These are phyloP conservation scores for Neurospora hispaniola DNA, from an alignment of 495 filamentous ascomycete species.

Conservation along the genomic window DNA sequence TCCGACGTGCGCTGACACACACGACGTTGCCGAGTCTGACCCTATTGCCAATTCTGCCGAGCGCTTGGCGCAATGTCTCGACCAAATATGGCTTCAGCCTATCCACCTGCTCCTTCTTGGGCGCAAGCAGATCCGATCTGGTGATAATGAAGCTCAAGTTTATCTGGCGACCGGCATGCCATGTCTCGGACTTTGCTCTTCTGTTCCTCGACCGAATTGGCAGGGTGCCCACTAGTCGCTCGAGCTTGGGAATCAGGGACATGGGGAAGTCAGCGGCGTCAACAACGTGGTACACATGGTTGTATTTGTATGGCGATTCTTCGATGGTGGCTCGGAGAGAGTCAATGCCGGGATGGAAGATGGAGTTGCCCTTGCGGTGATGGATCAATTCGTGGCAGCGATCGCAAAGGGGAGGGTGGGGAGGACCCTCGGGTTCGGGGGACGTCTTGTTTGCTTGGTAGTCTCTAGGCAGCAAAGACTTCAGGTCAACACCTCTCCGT, in stretches of 20 bases:
- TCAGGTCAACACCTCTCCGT: slow-evolving; percentile 31
- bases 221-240: slow-evolving; percentile 43
- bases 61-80: slow-evolving; percentile 57
- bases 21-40: slow-evolving; percentile 71
- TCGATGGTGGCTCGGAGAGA: slow-evolving; percentile 71
- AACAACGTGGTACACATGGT: slow-evolving; percentile 94
- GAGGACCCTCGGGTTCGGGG: slow-evolving; percentile 1
- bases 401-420: slow-evolving; percentile 54
- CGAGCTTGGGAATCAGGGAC: slow-evolving; percentile 60
- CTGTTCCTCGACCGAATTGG: slow-evolving; percentile 68
- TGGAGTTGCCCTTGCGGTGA: slow-evolving; percentile 56
- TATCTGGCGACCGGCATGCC: slow-evolving; percentile 45
- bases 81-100: slow-evolving; percentile 71
- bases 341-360: slow-evolving; percentile 65
- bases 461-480: slow-evolving; percentile 12
- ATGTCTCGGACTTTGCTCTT: slow-evolving; percentile 53
- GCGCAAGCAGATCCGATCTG: slow-evolving; percentile 73
- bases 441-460: background rate
- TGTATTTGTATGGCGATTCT: slow-evolving; percentile 74
- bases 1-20: slow-evolving; percentile 70
- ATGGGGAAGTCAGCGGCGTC: slow-evolving; percentile 96
- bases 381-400: slow-evolving; percentile 76
- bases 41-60: slow-evolving; percentile 49
- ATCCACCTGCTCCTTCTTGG: slow-evolving; percentile 70
- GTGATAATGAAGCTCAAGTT: slow-evolving; percentile 87